Base-by-base conservation (phyloP, 495 filamentous ascomycete species). In the Collariella sp. region DNA sequence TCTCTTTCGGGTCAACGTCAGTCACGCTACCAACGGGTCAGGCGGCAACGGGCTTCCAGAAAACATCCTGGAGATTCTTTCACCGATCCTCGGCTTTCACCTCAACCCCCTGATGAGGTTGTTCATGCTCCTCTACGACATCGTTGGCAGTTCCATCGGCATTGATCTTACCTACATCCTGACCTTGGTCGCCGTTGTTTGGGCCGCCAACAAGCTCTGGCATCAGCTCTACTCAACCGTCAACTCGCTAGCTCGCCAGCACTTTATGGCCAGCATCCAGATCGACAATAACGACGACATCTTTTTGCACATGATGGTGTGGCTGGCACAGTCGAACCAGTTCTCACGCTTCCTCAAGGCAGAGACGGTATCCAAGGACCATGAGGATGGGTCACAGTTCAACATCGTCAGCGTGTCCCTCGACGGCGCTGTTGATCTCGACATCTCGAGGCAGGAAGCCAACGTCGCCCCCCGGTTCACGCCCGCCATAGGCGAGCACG, bases 251-350 rank as follows among this genome's bases (percentile, higher is more conserved):
- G 34, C 80, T 50, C 52, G 56, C 16, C 55, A 66, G 7, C 72
- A 81, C 55, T 75, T 76, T 56, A 81, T 75, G 69, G 73, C 78
- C 45, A 76, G 66, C 33, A 70, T 88, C 50, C 70, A 72, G 39
- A 72, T 87, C 56, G 68, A 72, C 50, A 74, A 71, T 54, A 68
- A 70, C 33, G 83, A 87, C 59, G 77, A 82, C 36, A 79, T 85
- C 15, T 84, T 80, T 65, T 57, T 65, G 11, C 76, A 83, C 53
- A 61, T 84, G 36, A 79, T 86, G 70, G 67, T 73, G 26, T 86
- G 81, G 78, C 70, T 85, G 3, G 76, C 70, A 26, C 80, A 84
- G 53, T 74, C 72, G 7, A 68, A 67, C 39, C 70, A 78, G 36
- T 75, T 72, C 38, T 76, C 79, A 0, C 74, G 81, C 15, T 68